These are phyloP conservation scores for Albatrellus ellisii DNA, from an alignment of 768 basidiomycete genomes.

Conservation along the genomic window DNA sequence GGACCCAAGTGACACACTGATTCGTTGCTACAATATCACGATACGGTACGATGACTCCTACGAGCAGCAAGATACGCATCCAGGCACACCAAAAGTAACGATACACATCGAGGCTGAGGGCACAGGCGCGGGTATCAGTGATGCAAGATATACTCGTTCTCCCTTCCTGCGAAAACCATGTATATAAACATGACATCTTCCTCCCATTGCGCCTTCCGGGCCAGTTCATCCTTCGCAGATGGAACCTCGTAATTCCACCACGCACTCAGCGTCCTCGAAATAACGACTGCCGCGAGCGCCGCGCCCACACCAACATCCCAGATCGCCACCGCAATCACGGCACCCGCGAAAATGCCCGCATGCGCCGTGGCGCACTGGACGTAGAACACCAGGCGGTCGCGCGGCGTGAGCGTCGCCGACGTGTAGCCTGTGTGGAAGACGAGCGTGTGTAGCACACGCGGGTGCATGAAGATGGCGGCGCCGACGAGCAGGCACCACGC, in stretches of 20 bases:
- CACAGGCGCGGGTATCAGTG: too few species aligned
- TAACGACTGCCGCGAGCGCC: neutral
- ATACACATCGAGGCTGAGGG: too few species aligned
- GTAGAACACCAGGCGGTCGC: constrained; percentile 12
- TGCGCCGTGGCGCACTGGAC: constrained; percentile 10
- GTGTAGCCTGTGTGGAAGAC: constrained; percentile 6
- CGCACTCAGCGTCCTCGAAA: constrained; percentile 1
- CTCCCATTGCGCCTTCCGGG: neutral
- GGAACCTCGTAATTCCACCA: constrained; percentile 2
- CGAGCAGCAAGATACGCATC: too few species aligned
- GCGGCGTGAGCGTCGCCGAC: constrained; percentile 1
- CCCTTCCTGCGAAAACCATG: neutral
- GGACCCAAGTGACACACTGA: too few species aligned
- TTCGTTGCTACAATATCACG: too few species aligned
- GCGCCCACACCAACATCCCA: neutral
- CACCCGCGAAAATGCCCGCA: constrained; percentile 7
- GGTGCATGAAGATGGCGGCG: constrained; percentile 5
- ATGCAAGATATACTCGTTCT: too few species aligned
- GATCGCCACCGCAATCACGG: neutral
- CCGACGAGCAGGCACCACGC: constrained; percentile 11
- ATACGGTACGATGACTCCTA: too few species aligned
- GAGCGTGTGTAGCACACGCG: constrained; percentile 2
- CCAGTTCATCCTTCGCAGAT: neutral
- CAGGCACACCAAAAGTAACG: too few species aligned
- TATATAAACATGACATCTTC: neutral